These are phyloP conservation scores for Glycyrrhiza uralensis DNA, from an alignment of 306 rosid genomes.

Conservation along the genomic window DNA sequence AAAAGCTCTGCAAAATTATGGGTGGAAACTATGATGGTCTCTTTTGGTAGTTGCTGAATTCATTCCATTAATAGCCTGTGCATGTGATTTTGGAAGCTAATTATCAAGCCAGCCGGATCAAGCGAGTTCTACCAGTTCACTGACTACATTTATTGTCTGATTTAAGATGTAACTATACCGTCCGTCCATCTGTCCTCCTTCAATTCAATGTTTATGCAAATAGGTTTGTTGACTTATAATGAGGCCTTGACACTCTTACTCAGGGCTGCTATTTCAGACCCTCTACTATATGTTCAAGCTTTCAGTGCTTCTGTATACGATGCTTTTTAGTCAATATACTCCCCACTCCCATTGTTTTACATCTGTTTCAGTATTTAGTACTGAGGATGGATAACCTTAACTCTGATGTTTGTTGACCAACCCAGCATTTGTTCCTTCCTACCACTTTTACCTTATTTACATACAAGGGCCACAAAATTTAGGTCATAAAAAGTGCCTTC, in stretches of 20 bases:
- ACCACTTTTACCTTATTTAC: constrained; percentile 17
- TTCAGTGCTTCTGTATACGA: constrained; percentile 8
- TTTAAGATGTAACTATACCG: constrained; percentile 18
- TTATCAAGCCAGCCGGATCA: neutral
- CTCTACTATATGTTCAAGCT: constrained; percentile 9
- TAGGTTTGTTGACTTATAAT: constrained; percentile 22
- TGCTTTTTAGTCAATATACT: constrained; percentile 2
- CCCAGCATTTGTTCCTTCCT: constrained; percentile 37
- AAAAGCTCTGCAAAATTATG: constrained; percentile 8
- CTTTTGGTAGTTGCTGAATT: constrained; percentile 11
- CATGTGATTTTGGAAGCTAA: neutral
- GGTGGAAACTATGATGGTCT: constrained; percentile 12
- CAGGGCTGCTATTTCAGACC: neutral
- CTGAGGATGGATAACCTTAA: constrained; percentile 24
- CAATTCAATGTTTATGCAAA: constrained; percentile 16
- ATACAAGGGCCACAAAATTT: neutral
- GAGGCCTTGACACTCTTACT: constrained; percentile 14
- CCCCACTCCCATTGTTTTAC: constrained; percentile 1
- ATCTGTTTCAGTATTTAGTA: constrained; percentile 19
- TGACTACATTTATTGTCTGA: constrained; percentile 17
- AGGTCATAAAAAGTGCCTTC: constrained; percentile 11
- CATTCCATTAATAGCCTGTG: constrained; percentile 1
- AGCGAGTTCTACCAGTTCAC: neutral
- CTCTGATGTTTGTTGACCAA: constrained; percentile 59
- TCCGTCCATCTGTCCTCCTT: constrained; percentile 22